A percentile compares a stretch with the other conserved stretches of the same genome.
These are phyloP conservation scores for Xerophyta viscosa DNA, from an alignment of 106 monocot genomes.

Conservation along the genomic window DNA sequence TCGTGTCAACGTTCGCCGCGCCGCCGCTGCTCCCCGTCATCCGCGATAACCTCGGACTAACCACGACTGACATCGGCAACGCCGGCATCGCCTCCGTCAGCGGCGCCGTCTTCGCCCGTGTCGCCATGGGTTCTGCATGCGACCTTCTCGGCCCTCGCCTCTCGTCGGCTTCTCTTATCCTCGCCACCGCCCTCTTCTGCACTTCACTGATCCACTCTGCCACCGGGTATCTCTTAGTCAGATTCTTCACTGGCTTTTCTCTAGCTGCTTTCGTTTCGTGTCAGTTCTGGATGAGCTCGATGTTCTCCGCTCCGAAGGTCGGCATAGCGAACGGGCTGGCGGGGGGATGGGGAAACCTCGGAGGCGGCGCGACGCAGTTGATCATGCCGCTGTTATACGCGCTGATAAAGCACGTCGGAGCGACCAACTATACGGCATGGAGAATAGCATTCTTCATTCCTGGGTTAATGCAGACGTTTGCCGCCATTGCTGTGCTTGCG, in stretches of 20 bases:
- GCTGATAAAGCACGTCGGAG: conserved; percentile 37
- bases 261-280: conserved; percentile 88
- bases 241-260: conserved; percentile 92
- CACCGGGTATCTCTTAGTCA: conserved; percentile 42
- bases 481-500: conserved; percentile 46
- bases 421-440: conserved; percentile 76
- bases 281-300: conserved; percentile 99
- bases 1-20: conserved; percentile 85
- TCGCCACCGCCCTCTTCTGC: conserved; percentile 68
- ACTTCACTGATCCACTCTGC: conserved; percentile 53
- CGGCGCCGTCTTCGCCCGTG: conserved; percentile 80
- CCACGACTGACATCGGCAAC: conserved; percentile 78
- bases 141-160: conserved; percentile 87
- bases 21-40: conserved; percentile 90
- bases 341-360: conserved; percentile 93
- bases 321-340: conserved; percentile 75
- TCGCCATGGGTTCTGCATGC: conserved; percentile 90
- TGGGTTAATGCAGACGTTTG: conserved; percentile 50
- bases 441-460: conserved; percentile 92
- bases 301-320: conserved; percentile 74
- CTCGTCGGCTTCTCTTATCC: conserved; percentile 62
- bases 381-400: conserved; percentile 80
- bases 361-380: conserved; percentile 94
- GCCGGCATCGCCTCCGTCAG: conserved; percentile 88
- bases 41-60: conserved; percentile 86